These are phyloP conservation scores for Clarireedia hainanense DNA, from an alignment of 2,329 filamentous ascomycete genomes.

Conservation along the genomic window DNA sequence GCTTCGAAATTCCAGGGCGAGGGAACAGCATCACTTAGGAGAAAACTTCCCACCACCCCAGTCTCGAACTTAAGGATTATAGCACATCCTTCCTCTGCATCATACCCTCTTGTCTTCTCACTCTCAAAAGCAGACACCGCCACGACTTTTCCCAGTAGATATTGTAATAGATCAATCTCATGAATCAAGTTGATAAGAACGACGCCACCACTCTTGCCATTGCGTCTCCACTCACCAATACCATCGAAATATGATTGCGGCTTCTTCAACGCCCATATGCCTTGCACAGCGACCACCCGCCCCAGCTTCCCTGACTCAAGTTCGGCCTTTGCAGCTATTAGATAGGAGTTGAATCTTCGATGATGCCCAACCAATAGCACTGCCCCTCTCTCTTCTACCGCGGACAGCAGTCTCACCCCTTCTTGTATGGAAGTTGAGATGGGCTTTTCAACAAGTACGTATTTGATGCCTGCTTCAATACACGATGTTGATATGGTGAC, in stretches of 20 bases:
- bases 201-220: conserved; percentile 36
- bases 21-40: conserved; percentile 44
- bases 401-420: conserved; percentile 27
- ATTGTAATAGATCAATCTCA: conserved; percentile 50
- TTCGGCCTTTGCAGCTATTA: neutral
- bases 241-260: conserved; percentile 42
- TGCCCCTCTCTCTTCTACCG: neutral
- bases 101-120: conserved; percentile 35
- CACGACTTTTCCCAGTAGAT: conserved; percentile 45
- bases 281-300: conserved; percentile 42
- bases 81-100: conserved; percentile 49
- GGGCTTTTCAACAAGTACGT: conserved; percentile 51
- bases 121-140: conserved; percentile 44
- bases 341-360: neutral
- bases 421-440: conserved; percentile 38
- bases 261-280: conserved; percentile 47
- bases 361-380: neutral
- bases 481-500: conserved; percentile 40
- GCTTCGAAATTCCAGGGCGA: conserved; percentile 48
- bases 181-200: conserved; percentile 54
- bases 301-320: conserved; percentile 34
- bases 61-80: conserved; percentile 44
- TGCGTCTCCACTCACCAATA: conserved; percentile 40
- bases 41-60: conserved; percentile 48
- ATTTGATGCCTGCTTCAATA: conserved; percentile 36